Conservation (phyloP, 2,329 filamentous ascomycete species). For the Aureobasidium lini region DNA sequence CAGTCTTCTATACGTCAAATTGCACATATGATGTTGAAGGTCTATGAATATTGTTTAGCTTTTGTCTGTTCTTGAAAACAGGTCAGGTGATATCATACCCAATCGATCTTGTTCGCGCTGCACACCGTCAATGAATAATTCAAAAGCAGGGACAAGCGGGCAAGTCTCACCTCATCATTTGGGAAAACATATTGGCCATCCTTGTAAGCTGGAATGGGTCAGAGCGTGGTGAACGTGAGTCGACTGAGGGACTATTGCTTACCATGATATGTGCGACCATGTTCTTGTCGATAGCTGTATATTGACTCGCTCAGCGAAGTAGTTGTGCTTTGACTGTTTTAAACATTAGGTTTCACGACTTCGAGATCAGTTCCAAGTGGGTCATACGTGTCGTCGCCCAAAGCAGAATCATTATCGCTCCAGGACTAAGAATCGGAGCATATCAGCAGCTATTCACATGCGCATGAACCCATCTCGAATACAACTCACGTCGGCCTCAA, state of each 20-base stretch:
- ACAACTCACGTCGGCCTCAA: slow-evolving; percentile 29
- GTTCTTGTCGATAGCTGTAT: slow-evolving; percentile 30
- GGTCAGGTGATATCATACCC: slow-evolving; percentile 6
- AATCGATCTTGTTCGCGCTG: slow-evolving; percentile 31
- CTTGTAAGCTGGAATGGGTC: slow-evolving; percentile 26
- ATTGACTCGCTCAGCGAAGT: slow-evolving; percentile 30
- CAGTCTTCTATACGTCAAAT: slow-evolving; percentile 41
- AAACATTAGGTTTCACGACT: not conserved
- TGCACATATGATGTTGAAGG: slow-evolving; percentile 39
- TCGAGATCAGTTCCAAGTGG: slow-evolving; percentile 5
- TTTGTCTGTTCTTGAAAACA: not conserved
- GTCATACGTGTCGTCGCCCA: slow-evolving; percentile 26
- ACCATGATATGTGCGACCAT: slow-evolving; percentile 33
- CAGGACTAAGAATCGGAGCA: slow-evolving; percentile 12
- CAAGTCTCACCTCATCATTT: slow-evolving; percentile 29
- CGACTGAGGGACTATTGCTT: not conserved
- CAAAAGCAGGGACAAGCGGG: too few species aligned
- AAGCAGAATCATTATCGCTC: slow-evolving; percentile 29
- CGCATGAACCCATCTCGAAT: not conserved
- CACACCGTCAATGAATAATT: not conserved
- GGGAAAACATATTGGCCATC: slow-evolving; percentile 35
- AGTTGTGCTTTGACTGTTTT: slow-evolving; percentile 26
- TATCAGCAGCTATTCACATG: not conserved
- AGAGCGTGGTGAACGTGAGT: not conserved
- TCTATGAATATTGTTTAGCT: slow-evolving; percentile 11